A percentile compares a stretch with the other conserved stretches of the same genome.
Evolutionary conservation across 2,329 filamentous ascomycete species (phyloP).

Genomic region (Trichophaea hybrida): DNA sequence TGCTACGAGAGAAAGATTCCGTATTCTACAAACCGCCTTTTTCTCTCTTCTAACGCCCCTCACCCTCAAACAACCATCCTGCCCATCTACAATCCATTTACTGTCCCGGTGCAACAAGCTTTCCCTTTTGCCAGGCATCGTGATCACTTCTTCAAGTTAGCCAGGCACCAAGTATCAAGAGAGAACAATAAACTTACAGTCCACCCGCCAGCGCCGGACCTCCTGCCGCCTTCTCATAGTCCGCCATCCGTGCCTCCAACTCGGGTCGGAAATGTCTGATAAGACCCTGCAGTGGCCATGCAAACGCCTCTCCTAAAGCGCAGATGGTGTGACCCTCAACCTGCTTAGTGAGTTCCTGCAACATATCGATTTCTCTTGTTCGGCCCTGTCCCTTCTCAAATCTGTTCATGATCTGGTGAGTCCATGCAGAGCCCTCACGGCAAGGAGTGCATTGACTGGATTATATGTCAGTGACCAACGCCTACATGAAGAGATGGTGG

Average conservation of each 20-base stretch:
- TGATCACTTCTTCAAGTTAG: slow-evolving; percentile 43
- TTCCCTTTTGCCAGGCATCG: slow-evolving; percentile 59
- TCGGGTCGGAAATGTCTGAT: slow-evolving; percentile 97
- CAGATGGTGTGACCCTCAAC: slow-evolving; percentile 99
- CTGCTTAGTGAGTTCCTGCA: slow-evolving; percentile 98
- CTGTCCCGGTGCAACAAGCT: slow-evolving; percentile 78
- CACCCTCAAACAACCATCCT: neutral
- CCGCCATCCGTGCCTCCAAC: slow-evolving; percentile 77
- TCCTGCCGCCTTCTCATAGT: slow-evolving; percentile 58
- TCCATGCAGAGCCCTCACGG: slow-evolving; percentile 98
- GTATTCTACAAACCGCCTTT: slow-evolving; percentile 2
- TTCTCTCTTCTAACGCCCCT: neutral
- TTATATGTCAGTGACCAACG: neutral
- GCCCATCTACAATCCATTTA: slow-evolving; percentile 36
- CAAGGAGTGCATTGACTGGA: slow-evolving; percentile 82
- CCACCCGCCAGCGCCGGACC: slow-evolving; percentile 70
- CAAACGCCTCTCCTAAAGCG: slow-evolving; percentile 76
- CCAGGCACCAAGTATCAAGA: slow-evolving; percentile 31
- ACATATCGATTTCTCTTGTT: slow-evolving; percentile 93
- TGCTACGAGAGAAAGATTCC: neutral
- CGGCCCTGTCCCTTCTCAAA: slow-evolving; percentile 85
- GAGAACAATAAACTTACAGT: neutral
- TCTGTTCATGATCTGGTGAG: slow-evolving; percentile 94
- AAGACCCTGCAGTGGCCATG: slow-evolving; percentile 94
- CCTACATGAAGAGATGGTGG: neutral